Evolutionary conservation across 2,329 filamentous ascomycete genomes (phyloP).

Genomic region (Dryadomyces quercus-mongolicae): DNA sequence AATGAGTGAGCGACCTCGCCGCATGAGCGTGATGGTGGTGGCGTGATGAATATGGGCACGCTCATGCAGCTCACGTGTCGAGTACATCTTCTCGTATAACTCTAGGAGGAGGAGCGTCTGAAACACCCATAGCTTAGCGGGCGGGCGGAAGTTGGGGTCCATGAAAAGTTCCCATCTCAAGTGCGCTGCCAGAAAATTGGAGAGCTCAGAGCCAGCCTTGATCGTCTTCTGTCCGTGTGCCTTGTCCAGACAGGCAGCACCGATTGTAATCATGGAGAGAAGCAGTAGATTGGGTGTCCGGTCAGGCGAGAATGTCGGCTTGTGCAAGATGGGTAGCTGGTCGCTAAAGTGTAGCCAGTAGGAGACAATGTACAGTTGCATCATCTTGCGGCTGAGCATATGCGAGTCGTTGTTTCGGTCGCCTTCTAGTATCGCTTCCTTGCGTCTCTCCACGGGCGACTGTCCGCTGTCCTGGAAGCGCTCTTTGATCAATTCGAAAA

Average conservation of each 20-base stretch:
- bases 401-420: slow-evolving; percentile 54
- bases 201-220: slow-evolving; percentile 66
- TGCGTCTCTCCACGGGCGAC: slow-evolving; percentile 59
- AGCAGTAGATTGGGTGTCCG: slow-evolving; percentile 75
- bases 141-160: slow-evolving; percentile 77
- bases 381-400: slow-evolving; percentile 78
- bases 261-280: slow-evolving; percentile 83
- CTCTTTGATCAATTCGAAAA: slow-evolving; percentile 69
- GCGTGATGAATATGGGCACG: slow-evolving; percentile 94
- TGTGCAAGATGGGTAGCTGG: slow-evolving; percentile 87
- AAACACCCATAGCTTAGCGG: slow-evolving; percentile 92
- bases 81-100: slow-evolving; percentile 96
- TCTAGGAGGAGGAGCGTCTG: slow-evolving; percentile 82
- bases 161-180: slow-evolving; percentile 95
- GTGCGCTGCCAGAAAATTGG: slow-evolving; percentile 86
- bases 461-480: slow-evolving; percentile 74
- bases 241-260: slow-evolving; percentile 79
- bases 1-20: slow-evolving; percentile 80
- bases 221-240: slow-evolving; percentile 63
- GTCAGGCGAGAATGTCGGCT: slow-evolving; percentile 83
- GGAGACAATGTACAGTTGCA: slow-evolving; percentile 85
- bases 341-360: slow-evolving; percentile 95
- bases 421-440: slow-evolving; percentile 67
- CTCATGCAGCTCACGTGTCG: slow-evolving; percentile 82
- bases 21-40: slow-evolving; percentile 90